These are phyloP conservation scores for Centaurea solstitialis DNA, from an alignment of 129 eudicot species.

Conservation along the genomic window DNA sequence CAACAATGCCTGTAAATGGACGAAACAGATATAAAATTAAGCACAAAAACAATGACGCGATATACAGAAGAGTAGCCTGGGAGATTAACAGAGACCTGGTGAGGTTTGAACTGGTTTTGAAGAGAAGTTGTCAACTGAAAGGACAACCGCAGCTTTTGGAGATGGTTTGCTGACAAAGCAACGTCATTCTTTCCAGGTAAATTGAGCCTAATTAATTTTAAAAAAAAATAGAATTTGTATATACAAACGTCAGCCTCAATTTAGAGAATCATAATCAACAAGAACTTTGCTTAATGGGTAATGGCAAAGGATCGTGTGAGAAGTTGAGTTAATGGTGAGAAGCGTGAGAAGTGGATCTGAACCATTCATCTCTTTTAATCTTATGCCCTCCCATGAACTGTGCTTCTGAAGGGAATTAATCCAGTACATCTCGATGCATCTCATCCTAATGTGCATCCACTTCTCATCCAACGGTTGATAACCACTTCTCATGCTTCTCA, in stretches of 20 bases:
- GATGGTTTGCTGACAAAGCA: constrained; percentile 70
- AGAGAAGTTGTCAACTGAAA: constrained; percentile 58
- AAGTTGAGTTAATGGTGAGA: no score
- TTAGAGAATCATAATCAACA: not conserved
- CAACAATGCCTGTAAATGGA: constrained; percentile 56
- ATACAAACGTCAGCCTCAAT: not conserved
- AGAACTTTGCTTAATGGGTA: not conserved
- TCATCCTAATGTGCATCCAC: no score
- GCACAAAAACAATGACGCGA: not conserved
- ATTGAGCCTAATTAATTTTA: constrained; percentile 44
- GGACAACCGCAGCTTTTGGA: constrained; percentile 66
- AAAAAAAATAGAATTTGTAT: not conserved
- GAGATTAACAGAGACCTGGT: constrained; percentile 48
- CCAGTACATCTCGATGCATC: no score
- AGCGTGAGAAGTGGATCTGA: no score
- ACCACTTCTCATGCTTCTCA: no score
- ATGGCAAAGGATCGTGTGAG: no score
- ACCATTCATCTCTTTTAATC: no score
- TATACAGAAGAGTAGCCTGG: not conserved
- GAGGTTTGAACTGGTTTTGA: constrained; percentile 65
- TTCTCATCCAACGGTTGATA: no score
- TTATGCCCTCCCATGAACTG: no score
- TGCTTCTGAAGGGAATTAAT: no score
- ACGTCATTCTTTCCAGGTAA: constrained; percentile 44
- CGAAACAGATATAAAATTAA: not conserved